Percentiles rank a stretch among this genome's conserved stretches.
Conservation (phyloP, 495 filamentous ascomycete species). For the Tuber umbilicatum region DNA sequence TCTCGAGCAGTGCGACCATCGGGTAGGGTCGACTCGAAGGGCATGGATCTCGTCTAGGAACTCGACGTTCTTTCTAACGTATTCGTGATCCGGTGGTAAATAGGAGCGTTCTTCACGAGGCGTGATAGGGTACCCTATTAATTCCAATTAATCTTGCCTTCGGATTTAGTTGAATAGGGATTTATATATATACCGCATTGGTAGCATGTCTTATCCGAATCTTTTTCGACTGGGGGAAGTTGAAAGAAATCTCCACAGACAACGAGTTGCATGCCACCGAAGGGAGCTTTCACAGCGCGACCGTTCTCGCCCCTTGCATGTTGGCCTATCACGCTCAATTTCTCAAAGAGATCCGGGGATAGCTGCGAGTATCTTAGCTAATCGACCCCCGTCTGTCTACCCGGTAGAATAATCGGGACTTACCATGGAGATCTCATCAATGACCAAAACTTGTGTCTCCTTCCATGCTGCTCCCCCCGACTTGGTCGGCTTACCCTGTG, state of each 20-base stretch:
- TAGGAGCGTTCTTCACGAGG: slow-evolving; percentile 10
- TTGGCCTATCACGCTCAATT: slow-evolving; percentile 27
- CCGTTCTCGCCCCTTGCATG: neutral
- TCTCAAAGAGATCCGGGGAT: slow-evolving; percentile 37
- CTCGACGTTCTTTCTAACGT: slow-evolving; percentile 3
- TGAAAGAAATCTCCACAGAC: slow-evolving; percentile 42
- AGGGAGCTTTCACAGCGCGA: neutral
- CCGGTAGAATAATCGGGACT: neutral
- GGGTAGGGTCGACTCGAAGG: slow-evolving; percentile 10
- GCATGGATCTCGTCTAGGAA: slow-evolving; percentile 15
- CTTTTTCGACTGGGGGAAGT: slow-evolving; percentile 38
- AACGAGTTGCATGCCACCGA: slow-evolving; percentile 36
- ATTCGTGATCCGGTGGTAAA: neutral
- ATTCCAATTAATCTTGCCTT: slow-evolving; percentile 6
- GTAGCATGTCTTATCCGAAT: slow-evolving; percentile 28
- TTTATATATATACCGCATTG: slow-evolving; percentile 28
- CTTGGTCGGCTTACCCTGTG: neutral
- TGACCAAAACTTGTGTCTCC: slow-evolving; percentile 28
- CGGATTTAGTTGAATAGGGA: neutral
- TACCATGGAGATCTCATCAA: slow-evolving; percentile 42
- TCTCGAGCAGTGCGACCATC: slow-evolving; percentile 29
- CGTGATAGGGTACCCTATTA: slow-evolving; percentile 26
- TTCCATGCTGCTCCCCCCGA: slow-evolving; percentile 11
- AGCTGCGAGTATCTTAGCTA: slow-evolving; percentile 23
- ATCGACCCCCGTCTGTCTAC: neutral